Evolutionary conservation across 352 stramenopile genomes (phyloP).

Genomic region (Thraustochytrium sp.): DNA sequence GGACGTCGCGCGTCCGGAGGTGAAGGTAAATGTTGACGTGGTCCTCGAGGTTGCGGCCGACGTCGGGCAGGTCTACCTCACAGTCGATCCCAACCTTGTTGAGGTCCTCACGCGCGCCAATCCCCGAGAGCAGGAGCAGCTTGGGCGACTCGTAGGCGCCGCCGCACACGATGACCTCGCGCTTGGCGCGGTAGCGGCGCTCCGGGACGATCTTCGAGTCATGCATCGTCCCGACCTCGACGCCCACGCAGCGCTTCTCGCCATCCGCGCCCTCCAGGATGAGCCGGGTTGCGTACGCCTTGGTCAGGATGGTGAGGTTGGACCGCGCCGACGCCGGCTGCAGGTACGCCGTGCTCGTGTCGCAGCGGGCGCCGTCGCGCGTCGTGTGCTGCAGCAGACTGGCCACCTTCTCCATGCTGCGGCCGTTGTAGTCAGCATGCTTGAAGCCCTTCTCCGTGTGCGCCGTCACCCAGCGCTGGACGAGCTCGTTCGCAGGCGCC

Average conservation of each 20-base stretch:
- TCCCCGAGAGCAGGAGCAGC: conserved; percentile 68
- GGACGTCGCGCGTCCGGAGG: not conserved
- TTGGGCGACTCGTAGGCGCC: conserved; percentile 67
- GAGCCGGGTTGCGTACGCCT: not conserved
- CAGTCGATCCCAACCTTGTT: not conserved
- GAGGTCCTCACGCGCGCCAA: conserved; percentile 63
- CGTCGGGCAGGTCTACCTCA: conserved; percentile 36
- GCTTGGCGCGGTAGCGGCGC: not conserved
- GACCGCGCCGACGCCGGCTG: not conserved
- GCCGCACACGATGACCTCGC: conserved; percentile 65
- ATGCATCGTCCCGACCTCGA: not conserved
- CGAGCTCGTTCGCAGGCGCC: not conserved
- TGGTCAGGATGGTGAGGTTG: conserved; percentile 31
- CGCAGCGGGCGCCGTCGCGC: not conserved
- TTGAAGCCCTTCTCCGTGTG: not conserved
- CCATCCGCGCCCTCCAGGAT: no score
- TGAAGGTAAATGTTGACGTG: not conserved
- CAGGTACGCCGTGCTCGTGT: conserved; percentile 16
- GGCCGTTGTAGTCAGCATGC: conserved; percentile 6
- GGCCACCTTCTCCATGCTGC: conserved; percentile 3
- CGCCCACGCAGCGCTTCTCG: not conserved
- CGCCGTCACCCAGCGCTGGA: not conserved
- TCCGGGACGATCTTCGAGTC: not conserved
- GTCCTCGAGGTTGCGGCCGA: conserved; percentile 44
- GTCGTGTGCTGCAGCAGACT: conserved; percentile 12